Conservation (phyloP, 345 rosid genomes). For the Syzygium jambos region DNA sequence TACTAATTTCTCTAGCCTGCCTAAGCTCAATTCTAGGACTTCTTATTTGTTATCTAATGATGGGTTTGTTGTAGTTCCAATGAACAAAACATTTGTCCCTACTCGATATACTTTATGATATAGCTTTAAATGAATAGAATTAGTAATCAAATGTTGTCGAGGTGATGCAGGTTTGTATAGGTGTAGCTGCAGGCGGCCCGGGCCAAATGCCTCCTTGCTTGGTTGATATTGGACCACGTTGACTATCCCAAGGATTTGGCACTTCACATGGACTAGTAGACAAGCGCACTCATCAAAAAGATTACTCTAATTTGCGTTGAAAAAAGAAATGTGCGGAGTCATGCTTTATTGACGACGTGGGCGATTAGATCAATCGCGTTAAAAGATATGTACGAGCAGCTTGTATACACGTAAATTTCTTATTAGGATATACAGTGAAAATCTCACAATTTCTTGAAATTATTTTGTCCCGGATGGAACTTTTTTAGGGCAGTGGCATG, state of each 20-base stretch:
- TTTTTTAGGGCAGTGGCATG: neutral
- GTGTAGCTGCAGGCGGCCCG: neutral
- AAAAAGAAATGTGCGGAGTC: neutral
- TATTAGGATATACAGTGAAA: rapidly evolving
- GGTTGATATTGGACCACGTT: neutral
- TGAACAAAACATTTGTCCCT: neutral
- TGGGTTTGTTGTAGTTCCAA: neutral
- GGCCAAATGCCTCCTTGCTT: neutral
- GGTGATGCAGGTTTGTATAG: neutral
- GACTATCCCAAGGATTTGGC: neutral
- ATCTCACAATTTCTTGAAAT: neutral
- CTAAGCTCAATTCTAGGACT: neutral
- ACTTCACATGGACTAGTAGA: neutral
- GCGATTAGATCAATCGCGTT: neutral
- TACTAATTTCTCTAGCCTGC: neutral
- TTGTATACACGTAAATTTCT: too few species aligned
- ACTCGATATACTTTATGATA: neutral
- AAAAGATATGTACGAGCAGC: neutral
- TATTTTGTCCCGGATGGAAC: neutral
- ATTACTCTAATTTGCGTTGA: neutral
- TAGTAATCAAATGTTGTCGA: neutral
- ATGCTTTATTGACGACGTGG: neutral
- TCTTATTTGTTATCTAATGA: neutral
- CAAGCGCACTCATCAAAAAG: neutral
- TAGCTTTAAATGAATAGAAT: neutral